phyloP scores from a whole-genome alignment of 108 stramenopile genomes.

The Chaetoceros tenuissimus region DNA sequence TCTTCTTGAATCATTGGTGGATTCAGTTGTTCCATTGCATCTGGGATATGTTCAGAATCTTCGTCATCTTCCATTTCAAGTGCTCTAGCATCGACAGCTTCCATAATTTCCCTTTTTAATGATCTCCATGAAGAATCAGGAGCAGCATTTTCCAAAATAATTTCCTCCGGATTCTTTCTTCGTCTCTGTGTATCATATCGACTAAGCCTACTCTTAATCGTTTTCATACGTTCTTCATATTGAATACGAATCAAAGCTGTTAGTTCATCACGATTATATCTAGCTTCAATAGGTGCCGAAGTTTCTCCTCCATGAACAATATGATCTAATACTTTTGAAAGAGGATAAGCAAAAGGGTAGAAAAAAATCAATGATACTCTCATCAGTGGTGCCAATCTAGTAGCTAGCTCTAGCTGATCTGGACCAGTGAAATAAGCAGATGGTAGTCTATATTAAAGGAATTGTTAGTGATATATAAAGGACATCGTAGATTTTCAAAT shows the following conservation, averaged over 20 bases:
- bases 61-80: no score
- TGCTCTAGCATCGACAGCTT: no score
- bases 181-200: no score
- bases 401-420: constrained; percentile 62
- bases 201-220: no score
- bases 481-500: constrained; percentile 12
- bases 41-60: no score
- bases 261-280: constrained; percentile 48
- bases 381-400: constrained; percentile 53
- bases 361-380: constrained; percentile 47
- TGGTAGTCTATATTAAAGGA: no score
- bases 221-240: constrained; percentile 75
- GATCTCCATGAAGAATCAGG: no score
- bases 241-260: constrained; percentile 72
- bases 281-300: constrained; percentile 19
- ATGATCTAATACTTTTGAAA: constrained; percentile 62
- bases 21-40: no score
- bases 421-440: constrained; percentile 78
- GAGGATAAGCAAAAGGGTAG: constrained; percentile 76
- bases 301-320: constrained; percentile 35
- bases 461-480: no score
- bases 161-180: no score
- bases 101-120: background rate
- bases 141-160: no score
- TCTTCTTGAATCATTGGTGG: no score